phyloP scores from a whole-genome alignment of 75 land plant genomes.

The Selaginella tamariscina region DNA sequence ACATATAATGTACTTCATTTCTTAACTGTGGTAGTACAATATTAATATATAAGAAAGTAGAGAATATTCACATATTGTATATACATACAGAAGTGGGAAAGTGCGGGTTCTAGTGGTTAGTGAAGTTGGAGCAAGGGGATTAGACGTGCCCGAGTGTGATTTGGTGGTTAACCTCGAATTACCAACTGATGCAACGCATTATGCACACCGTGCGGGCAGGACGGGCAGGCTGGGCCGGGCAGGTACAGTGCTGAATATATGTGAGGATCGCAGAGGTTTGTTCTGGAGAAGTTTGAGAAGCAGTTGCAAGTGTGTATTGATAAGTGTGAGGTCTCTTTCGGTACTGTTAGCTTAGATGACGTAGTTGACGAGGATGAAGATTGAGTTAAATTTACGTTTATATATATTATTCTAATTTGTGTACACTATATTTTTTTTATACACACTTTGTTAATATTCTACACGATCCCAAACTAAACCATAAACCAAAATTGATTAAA shows the following conservation, averaged over 20 bases:
- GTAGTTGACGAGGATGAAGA: background rate
- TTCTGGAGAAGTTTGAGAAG: conserved; percentile 63
- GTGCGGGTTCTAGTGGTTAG: conserved; percentile 70
- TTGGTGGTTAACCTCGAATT: conserved; percentile 82
- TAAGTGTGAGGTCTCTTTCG: conserved; percentile 53
- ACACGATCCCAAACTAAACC: no score
- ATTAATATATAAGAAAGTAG: no score
- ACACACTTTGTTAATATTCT: no score
- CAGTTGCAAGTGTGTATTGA: conserved; percentile 53
- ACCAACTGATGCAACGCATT: conserved; percentile 88
- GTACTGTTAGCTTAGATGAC: conserved; percentile 29
- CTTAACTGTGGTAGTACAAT: no score
- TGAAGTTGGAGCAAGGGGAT: conserved; percentile 87
- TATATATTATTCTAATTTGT: no score
- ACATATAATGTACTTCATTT: no score
- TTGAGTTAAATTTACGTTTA: no score
- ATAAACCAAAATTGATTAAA: no score
- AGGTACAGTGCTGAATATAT: conserved; percentile 65
- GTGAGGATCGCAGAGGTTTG: conserved; percentile 82
- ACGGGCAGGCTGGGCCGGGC: conserved; percentile 81
- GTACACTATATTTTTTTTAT: no score
- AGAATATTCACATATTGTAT: no score
- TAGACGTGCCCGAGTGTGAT: conserved; percentile 81
- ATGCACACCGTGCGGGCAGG: conserved; percentile 93
- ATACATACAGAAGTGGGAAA: conserved; percentile 68